Percentiles rank a stretch among this genome's conserved stretches.
Conservation (phyloP, 1,284 basidiomycete genomes). For the Fomitopsis palustris region DNA sequence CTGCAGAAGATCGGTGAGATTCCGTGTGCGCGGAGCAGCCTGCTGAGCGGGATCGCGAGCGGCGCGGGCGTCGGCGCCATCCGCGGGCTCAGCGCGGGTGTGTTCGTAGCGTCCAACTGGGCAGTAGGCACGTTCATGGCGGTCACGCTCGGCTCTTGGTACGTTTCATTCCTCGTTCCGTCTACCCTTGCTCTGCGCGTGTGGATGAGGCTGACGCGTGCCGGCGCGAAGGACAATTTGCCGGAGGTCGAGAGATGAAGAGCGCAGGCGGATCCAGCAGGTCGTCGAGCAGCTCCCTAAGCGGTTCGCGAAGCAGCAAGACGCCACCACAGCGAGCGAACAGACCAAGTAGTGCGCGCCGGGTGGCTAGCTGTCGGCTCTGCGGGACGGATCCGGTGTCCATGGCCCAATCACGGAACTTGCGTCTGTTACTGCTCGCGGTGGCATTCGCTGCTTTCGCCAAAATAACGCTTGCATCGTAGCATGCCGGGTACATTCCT, state of each 20-base stretch:
- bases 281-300: constrained; percentile 62
- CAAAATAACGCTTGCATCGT: not conserved
- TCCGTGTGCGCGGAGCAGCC: constrained; percentile 56
- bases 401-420: not conserved
- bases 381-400: not conserved
- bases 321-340: constrained; percentile 10
- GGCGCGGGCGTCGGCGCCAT: constrained; percentile 55
- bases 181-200: not conserved
- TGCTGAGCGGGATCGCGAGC: constrained; percentile 51
- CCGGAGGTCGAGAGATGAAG: constrained; percentile 48
- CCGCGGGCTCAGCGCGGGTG: constrained; percentile 50
- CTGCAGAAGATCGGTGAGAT: constrained; percentile 48
- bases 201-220: no score
- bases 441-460: not conserved
- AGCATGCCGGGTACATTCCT: not conserved
- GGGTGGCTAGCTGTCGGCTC: not conserved
- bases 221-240: constrained; percentile 54
- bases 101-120: constrained; percentile 50
- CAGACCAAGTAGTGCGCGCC: not conserved
- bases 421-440: not conserved
- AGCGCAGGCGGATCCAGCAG: constrained; percentile 51
- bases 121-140: constrained; percentile 51
- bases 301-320: constrained; percentile 43
- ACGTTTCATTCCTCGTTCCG: constrained; percentile 15
- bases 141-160: constrained; percentile 51